Evolutionary conservation across 345 rosid species (phyloP), one percentile per base, ranked within the genome.

Genomic region (Salix purpurea): DNA sequence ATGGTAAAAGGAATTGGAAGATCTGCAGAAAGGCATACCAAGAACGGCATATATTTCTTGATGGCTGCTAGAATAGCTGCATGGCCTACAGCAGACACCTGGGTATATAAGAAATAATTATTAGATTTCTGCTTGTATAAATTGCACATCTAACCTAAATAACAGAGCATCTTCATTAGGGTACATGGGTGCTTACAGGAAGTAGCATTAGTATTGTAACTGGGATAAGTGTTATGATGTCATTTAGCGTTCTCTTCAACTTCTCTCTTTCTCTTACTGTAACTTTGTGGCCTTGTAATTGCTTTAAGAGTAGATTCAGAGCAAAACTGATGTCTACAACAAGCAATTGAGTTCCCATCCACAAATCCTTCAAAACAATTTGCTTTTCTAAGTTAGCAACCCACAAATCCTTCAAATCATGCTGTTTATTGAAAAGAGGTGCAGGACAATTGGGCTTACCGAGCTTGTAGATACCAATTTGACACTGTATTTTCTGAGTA

Each of bases 51-150:
- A 74, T 91, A 87, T 74, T 74, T 88, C 54, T 83, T 85, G 76
- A 91, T 82, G 3, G 86, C 91, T 39, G 91, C 88, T 60, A 91
- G 75, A 71, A 88, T 86, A n/a, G 88, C 91, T 0, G 90, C 90
- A 78, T 91, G 92, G 39, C 92, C 95, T 19, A 88, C 72, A 7
- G 91, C 86, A 28, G 95, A 88, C 12, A 89, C 87, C 95, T 89
- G 74, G 36, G 9, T 30, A 67, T 6, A n/a, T n/a, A 23, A 28
- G 26, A 37, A 26, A 14, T n/a, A 18, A 67, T 30, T 16, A 65
- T 50, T 26, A 28, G 28, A 69, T 74, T 36, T 67, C 69, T 61
- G 39, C 7, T 73, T 24, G 60, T 67, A 69, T 18, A n/a, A 42
- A 40, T 15, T 18, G 21, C 62, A 9, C 65, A n/a, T 58, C 76